Percentiles rank a stretch among this genome's conserved stretches.
Evolutionary conservation across 108 stramenopile species (phyloP).

Genomic region (Skeletonema menzelii): DNA sequence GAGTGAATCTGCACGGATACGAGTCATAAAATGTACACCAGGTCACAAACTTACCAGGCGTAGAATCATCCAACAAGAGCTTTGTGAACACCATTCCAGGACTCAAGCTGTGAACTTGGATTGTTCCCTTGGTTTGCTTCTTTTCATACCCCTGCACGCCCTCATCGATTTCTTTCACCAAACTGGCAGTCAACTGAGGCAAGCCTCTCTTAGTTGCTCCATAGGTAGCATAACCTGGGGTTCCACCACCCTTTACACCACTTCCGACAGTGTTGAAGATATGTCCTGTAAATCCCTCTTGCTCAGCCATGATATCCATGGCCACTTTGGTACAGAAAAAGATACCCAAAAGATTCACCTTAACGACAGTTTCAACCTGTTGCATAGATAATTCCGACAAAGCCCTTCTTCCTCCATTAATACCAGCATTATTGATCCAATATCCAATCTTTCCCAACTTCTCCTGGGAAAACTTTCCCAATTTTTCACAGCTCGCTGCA

Average conservation of each 20-base stretch:
- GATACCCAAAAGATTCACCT: slow-evolving; percentile 86
- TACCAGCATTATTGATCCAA: slow-evolving; percentile 93
- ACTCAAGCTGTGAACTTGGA: slow-evolving; percentile 85
- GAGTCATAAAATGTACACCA: not conserved
- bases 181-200: slow-evolving; percentile 83
- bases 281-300: slow-evolving; percentile 77
- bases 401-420: slow-evolving; percentile 88
- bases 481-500: slow-evolving; percentile 51
- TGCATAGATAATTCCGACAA: slow-evolving; percentile 72
- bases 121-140: slow-evolving; percentile 66
- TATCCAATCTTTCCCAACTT: slow-evolving; percentile 86
- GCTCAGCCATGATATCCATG: slow-evolving; percentile 87
- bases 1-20: not conserved
- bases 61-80: slow-evolving; percentile 87
- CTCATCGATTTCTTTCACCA: slow-evolving; percentile 86
- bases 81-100: slow-evolving; percentile 95
- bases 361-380: slow-evolving; percentile 84
- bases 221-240: slow-evolving; percentile 92
- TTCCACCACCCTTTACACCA: slow-evolving; percentile 92
- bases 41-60: slow-evolving; percentile 49
- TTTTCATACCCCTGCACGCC: slow-evolving; percentile 90
- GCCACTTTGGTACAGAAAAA: slow-evolving; percentile 87
- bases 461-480: slow-evolving; percentile 77
- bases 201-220: slow-evolving; percentile 92
- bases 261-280: slow-evolving; percentile 92